phyloP scores from a whole-genome alignment of 2,329 filamentous ascomycete genomes.

The Xylaria hypoxylon region DNA sequence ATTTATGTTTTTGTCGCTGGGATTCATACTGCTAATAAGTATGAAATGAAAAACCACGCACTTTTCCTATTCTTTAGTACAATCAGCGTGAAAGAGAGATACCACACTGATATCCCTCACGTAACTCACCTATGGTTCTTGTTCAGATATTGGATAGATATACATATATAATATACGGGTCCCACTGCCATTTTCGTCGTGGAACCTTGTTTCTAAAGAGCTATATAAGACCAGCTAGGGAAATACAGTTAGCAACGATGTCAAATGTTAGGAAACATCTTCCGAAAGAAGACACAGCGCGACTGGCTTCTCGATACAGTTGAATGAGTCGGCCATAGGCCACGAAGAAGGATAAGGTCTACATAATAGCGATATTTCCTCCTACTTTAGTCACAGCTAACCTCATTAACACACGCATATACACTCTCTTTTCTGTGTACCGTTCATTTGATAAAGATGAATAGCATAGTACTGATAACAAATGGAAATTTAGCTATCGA shows the following conservation, averaged over 20 bases:
- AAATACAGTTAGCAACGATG: neutral
- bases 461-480: neutral
- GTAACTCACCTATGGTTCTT: neutral
- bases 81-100: neutral
- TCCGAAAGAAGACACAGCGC: no score
- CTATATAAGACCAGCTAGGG: neutral
- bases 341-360: no score
- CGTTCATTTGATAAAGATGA: neutral
- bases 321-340: neutral
- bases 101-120: neutral
- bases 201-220: neutral
- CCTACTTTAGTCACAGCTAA: neutral
- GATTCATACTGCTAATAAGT: neutral
- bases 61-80: neutral
- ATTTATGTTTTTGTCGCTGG: neutral
- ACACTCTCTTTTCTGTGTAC: neutral
- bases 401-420: neutral
- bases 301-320: no score
- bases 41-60: neutral
- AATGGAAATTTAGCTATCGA: constrained; percentile 9
- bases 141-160: neutral
- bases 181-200: neutral
- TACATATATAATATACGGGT: neutral
- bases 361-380: neutral
- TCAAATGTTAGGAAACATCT: no score